Conservation (phyloP, 768 basidiomycete genomes). For the Leccinum variicolor region DNA sequence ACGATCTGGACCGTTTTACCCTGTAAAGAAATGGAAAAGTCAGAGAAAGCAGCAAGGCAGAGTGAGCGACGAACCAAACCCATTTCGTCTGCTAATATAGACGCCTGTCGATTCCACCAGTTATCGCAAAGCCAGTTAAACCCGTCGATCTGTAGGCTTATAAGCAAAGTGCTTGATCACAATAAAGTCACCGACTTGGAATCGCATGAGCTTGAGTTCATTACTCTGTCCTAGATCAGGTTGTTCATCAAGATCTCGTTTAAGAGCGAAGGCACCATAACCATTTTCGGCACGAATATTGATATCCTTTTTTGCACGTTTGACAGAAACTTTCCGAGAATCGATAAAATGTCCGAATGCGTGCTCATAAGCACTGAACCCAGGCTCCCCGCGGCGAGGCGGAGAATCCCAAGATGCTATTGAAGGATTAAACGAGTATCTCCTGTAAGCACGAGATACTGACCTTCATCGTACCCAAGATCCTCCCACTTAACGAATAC, state of each 20-base stretch:
- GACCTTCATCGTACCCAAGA: conserved; percentile 89
- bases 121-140: conserved; percentile 85
- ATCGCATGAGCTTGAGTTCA: conserved; percentile 74
- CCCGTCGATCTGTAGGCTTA: conserved; percentile 56
- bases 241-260: conserved; percentile 43
- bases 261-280: conserved; percentile 47
- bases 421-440: not conserved
- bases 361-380: conserved; percentile 59
- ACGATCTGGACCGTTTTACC: conserved; percentile 93
- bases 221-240: conserved; percentile 65
- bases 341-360: conserved; percentile 69
- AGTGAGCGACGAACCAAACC: conserved; percentile 57
- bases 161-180: conserved; percentile 3
- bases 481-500: conserved; percentile 93
- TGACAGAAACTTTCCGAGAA: conserved; percentile 60
- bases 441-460: conserved; percentile 16
- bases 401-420: conserved; percentile 94
- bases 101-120: conserved; percentile 83
- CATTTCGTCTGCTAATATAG: conserved; percentile 98
- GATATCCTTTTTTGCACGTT: conserved; percentile 40
- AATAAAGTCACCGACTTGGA: conserved; percentile 56
- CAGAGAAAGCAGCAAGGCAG: not conserved
- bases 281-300: conserved; percentile 50
- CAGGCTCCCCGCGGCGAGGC: conserved; percentile 53
- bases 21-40: conserved; percentile 32